Conservation (phyloP, 345 rosid genomes). For the Mallotus nudiflorus region DNA sequence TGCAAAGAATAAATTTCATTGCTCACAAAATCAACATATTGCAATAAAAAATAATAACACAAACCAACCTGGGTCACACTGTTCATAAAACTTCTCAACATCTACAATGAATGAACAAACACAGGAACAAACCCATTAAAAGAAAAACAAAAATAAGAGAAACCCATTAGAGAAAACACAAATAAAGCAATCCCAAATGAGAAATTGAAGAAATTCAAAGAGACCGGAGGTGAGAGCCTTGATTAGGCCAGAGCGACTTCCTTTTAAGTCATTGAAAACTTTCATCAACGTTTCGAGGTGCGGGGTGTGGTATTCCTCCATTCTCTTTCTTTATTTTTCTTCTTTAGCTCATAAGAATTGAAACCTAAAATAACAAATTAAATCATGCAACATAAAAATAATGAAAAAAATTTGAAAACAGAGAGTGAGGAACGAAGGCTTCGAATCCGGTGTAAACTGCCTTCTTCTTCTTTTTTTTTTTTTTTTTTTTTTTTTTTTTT, state of each 20-base stretch:
- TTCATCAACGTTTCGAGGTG: conserved; percentile 92
- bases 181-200: neutral
- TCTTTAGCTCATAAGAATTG: too few relatives aligned
- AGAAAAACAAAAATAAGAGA: neutral
- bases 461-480: too few relatives aligned
- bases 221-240: conserved; percentile 83
- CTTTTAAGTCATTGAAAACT: conserved; percentile 89
- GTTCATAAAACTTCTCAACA: conserved; percentile 87
- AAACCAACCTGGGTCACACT: conserved; percentile 95
- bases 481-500: too few relatives aligned
- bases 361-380: neutral
- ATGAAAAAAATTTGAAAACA: too few relatives aligned
- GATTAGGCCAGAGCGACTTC: conserved; percentile 87
- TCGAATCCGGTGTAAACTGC: too few relatives aligned
- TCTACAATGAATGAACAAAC: conserved; percentile 52
- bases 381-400: too few relatives aligned
- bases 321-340: conserved; percentile 13
- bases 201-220: neutral
- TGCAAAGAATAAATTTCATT: neutral
- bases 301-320: conserved; percentile 74
- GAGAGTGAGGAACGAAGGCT: too few relatives aligned
- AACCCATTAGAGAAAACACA: neutral
- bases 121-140: neutral
- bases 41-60: neutral
- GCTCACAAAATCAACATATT: too few relatives aligned